Evolutionary conservation across 495 filamentous ascomycete species (phyloP).

Genomic region (Penicillium desertorum): DNA sequence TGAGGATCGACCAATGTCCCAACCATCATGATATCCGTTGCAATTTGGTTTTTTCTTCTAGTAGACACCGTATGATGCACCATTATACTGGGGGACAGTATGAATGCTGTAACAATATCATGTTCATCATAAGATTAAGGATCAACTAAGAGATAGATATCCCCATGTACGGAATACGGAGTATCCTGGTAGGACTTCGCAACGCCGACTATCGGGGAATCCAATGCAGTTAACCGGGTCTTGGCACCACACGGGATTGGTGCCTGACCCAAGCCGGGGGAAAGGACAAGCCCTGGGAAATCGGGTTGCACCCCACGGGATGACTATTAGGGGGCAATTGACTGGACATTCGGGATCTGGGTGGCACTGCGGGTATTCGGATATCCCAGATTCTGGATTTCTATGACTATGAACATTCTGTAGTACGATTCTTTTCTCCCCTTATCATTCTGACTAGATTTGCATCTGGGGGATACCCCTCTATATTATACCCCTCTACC

Average conservation of each 20-base stretch:
- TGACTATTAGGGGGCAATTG: background rate
- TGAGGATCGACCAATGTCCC: background rate
- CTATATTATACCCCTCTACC: background rate
- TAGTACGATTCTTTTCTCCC: background rate
- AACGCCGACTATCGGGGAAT: slow-evolving; percentile 11
- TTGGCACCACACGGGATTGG: slow-evolving; percentile 15
- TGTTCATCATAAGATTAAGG: background rate
- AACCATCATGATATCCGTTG: background rate
- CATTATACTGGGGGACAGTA: background rate
- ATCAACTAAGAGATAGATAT: background rate
- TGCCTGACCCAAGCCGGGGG: slow-evolving; percentile 10
- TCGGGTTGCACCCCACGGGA: background rate
- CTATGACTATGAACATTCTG: background rate
- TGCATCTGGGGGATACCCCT: background rate
- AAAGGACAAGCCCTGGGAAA: background rate
- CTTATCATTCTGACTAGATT: too few species aligned
- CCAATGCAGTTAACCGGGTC: slow-evolving; percentile 16
- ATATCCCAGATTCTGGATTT: background rate
- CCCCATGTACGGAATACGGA: too few species aligned
- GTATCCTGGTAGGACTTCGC: background rate
- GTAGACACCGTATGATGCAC: background rate
- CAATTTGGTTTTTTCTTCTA: background rate
- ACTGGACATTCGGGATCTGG: slow-evolving; percentile 3
- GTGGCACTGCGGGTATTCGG: background rate
- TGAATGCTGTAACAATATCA: background rate